Evolutionary conservation across 495 filamentous ascomycete species (phyloP).

Genomic region (Pyrenula massariospora): DNA sequence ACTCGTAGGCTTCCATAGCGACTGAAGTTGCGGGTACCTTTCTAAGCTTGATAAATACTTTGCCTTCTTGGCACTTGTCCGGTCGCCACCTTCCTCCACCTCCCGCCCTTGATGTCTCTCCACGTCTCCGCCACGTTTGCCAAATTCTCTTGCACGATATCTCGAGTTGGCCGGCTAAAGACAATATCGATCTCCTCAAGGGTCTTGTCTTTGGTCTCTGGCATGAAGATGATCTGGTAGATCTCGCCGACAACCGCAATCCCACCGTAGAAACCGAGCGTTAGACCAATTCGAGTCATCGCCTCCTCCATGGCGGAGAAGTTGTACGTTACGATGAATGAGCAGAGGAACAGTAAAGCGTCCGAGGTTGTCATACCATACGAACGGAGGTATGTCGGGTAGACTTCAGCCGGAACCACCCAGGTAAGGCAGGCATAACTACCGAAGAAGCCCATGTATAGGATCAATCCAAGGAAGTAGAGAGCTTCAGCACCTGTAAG

Average conservation of each 20-base stretch:
- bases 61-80: neutral
- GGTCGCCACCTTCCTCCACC: slow-evolving; percentile 5
- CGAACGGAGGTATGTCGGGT: slow-evolving; percentile 46
- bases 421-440: slow-evolving; percentile 52
- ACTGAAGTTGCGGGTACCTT: no score
- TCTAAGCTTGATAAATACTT: neutral
- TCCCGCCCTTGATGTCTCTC: slow-evolving; percentile 4
- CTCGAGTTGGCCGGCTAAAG: slow-evolving; percentile 41
- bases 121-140: slow-evolving; percentile 16
- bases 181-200: slow-evolving; percentile 50
- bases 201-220: slow-evolving; percentile 52
- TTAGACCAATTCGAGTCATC: slow-evolving; percentile 43
- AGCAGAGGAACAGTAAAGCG: slow-evolving; percentile 44
- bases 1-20: no score
- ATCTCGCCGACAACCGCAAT: slow-evolving; percentile 45
- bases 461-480: slow-evolving; percentile 45
- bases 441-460: slow-evolving; percentile 53
- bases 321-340: slow-evolving; percentile 54
- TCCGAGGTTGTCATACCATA: slow-evolving; percentile 50
- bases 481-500: slow-evolving; percentile 29
- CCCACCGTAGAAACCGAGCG: slow-evolving; percentile 49
- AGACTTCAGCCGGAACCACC: slow-evolving; percentile 49
- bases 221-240: slow-evolving; percentile 51
- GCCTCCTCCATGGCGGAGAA: slow-evolving; percentile 45
- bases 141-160: slow-evolving; percentile 37